phyloP scores from a whole-genome alignment of 768 basidiomycete genomes.

The Mycena filopes region DNA sequence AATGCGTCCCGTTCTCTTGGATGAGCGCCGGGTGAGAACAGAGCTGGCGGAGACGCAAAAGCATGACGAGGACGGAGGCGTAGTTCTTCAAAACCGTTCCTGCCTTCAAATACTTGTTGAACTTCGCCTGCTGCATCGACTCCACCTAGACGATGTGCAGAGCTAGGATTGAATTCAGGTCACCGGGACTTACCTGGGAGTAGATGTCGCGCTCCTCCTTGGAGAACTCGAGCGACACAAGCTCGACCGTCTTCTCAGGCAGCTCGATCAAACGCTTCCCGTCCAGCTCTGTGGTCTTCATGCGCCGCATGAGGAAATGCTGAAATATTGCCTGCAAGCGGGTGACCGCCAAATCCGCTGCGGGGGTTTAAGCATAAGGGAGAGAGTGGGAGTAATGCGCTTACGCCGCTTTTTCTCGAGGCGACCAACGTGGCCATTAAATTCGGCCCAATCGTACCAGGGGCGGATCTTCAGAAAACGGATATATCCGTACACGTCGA shows the following conservation, averaged over 20 bases:
- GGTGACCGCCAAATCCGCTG: conserved; percentile 63
- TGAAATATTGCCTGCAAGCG: conserved; percentile 69
- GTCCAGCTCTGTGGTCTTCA: conserved; percentile 71
- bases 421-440: conserved; percentile 48
- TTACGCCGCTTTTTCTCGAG: conserved; percentile 64
- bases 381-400: conserved; percentile 25
- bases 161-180: background rate
- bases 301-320: conserved; percentile 67
- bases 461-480: conserved; percentile 57
- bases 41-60: conserved; percentile 70
- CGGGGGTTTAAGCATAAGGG: conserved; percentile 11
- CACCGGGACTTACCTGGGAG: conserved; percentile 49
- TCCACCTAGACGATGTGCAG: conserved; percentile 53
- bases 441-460: conserved; percentile 59
- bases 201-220: conserved; percentile 75
- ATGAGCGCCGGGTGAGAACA: conserved; percentile 77
- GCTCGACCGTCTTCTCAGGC: conserved; percentile 62
- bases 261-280: conserved; percentile 76
- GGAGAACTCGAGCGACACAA: conserved; percentile 66
- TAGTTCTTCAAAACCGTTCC: conserved; percentile 81
- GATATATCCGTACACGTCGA: conserved; percentile 62
- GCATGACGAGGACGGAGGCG: conserved; percentile 60
- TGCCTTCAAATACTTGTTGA: conserved; percentile 69
- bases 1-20: conserved; percentile 62
- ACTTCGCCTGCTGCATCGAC: conserved; percentile 62